A percentile compares a stretch with the other conserved stretches of the same genome.
Conservation (phyloP, 2,329 filamentous ascomycete genomes). For the Pestalotiopsis sp. region DNA sequence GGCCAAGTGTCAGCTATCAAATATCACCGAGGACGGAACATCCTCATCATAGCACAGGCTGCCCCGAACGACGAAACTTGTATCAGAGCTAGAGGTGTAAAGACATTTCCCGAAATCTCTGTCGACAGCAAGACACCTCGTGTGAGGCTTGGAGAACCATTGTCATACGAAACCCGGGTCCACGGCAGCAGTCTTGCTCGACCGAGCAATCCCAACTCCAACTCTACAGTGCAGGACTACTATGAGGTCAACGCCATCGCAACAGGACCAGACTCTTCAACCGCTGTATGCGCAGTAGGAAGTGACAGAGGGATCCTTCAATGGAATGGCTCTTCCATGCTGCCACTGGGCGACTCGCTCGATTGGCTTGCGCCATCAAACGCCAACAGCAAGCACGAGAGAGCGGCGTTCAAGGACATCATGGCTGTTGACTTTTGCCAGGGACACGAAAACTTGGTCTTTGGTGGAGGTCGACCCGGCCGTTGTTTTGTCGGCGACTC, state of each 20-base stretch:
- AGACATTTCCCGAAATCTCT: conserved; percentile 12
- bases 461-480: conserved; percentile 55
- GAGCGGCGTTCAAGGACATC: conserved; percentile 37
- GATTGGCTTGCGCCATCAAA: conserved; percentile 32
- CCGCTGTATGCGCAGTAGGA: conserved; percentile 49
- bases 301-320: conserved; percentile 50
- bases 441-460: conserved; percentile 45
- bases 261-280: conserved; percentile 38
- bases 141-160: background rate
- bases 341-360: conserved; percentile 27
- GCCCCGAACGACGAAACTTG: background rate
- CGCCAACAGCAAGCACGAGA: conserved; percentile 12
- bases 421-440: conserved; percentile 53
- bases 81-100: background rate
- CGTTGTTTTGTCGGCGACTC: conserved; percentile 49
- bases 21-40: conserved; percentile 41
- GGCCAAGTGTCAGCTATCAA: conserved; percentile 49
- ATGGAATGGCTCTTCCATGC: conserved; percentile 29
- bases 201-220: too few relatives aligned
- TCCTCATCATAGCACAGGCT: conserved; percentile 42
- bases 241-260: conserved; percentile 39
- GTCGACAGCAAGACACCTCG: conserved; percentile 4
- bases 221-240: conserved; percentile 18
- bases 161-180: background rate
- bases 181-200: too few relatives aligned